A percentile compares a stretch with the other conserved stretches of the same genome.
Conservation (phyloP, 2,329 filamentous ascomycete genomes). For the Alternaria sp. region DNA sequence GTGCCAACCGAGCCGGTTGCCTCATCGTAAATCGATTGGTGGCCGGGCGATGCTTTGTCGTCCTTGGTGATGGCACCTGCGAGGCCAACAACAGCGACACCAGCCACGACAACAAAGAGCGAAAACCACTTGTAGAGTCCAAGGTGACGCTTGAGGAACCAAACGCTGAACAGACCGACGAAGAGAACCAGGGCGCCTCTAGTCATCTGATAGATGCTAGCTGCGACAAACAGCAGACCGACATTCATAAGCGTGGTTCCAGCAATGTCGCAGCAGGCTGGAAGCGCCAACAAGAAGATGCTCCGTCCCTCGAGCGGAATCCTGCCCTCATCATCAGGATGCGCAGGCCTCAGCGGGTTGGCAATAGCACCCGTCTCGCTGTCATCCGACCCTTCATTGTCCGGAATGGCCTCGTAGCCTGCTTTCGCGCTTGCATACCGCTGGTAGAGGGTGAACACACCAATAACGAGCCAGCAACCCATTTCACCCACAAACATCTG, state of each 20-base stretch:
- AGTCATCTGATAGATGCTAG: conserved; percentile 99
- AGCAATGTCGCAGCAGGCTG: conserved; percentile 91
- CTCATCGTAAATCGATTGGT: conserved; percentile 34
- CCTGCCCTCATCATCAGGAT: conserved; percentile 64
- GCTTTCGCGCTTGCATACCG: conserved; percentile 60
- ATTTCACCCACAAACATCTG: conserved; percentile 99
- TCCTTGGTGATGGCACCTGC: conserved; percentile 84
- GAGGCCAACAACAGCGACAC: conserved; percentile 88
- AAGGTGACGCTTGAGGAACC: conserved; percentile 83
- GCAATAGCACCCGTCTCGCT: conserved; percentile 57
- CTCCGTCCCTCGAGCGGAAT: conserved; percentile 72
- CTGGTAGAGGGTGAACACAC: conserved; percentile 71
- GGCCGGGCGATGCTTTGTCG: conserved; percentile 59
- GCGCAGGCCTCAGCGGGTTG: conserved; percentile 60
- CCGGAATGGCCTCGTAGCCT: conserved; percentile 72
- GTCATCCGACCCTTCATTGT: conserved; percentile 54
- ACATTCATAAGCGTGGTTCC: conserved; percentile 98
- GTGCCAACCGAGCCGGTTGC: conserved; percentile 39
- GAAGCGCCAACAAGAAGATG: conserved; percentile 79
- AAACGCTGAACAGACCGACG: conserved; percentile 91
- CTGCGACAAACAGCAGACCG: conserved; percentile 89
- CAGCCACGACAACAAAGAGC: conserved; percentile 83
- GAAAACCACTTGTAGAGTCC: conserved; percentile 92
- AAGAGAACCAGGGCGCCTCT: conserved; percentile 93
- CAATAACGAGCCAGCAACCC: conserved; percentile 93